Evolutionary conservation across 1,284 basidiomycete genomes (phyloP), one percentile per base, ranked within the genome.

Genomic region (Tylopilus orsonianus): DNA sequence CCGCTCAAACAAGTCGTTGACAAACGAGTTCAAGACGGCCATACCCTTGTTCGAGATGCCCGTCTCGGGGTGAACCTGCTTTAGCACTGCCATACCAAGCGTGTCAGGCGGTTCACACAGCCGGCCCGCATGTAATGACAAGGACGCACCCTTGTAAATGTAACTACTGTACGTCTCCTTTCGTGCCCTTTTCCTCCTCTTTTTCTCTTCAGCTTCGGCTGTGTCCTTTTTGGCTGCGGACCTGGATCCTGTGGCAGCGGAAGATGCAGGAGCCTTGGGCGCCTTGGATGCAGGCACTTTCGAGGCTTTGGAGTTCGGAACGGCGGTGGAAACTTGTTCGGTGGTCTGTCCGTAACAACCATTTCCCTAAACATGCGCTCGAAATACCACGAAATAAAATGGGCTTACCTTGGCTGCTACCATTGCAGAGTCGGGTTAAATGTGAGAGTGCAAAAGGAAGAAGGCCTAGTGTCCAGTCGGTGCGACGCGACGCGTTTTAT

Each of bases 1-100:
- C 43, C 91, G 87, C 74, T 96, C 93, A 58, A 95, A 96, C 71
- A 96, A 91, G 60, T 94, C 91, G 58, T 91, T 91, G 62, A 94
- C 90, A 56, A 93, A 94, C 48, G 87, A 91, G 81, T 96, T 96
- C 40, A 97, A 74, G 65, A 97, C 90, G 49, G 87, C 83, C 93
- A 97, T 97, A 35, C 93, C 93, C 79, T 95, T 97, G 84, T 95
- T 96, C 53, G 90, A 88, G 71, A 96, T 95, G 83, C 94, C 94
- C 56, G 91, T 96, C 68, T 97, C 94, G 49, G 93, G 94, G 78
- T 97, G 93, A 53, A 97, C 93, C 68, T 93, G 90, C 73, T 87
- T 93, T 55, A 93, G 76, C 55, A 92, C 89, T 90, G 52, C 10
- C 12, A 52, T 2, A 26, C 8, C n/a, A 32, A 8, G 19, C 9